Percentiles rank a stretch among this genome's conserved stretches.
phyloP scores from a whole-genome alignment of 1,284 basidiomycete genomes.

The Pisolithus thermaeus region DNA sequence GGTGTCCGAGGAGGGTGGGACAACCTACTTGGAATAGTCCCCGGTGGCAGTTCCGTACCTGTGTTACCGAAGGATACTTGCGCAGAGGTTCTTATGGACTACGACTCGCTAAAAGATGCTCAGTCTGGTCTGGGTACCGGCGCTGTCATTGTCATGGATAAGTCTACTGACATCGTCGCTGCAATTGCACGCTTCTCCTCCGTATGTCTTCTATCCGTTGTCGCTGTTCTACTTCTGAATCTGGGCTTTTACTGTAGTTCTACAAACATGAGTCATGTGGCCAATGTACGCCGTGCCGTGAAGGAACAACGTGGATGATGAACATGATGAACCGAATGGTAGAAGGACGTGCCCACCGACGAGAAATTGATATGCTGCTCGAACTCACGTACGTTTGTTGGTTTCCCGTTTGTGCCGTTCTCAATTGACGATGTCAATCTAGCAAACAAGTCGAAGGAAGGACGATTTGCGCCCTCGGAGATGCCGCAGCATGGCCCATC shows the following conservation, averaged over 20 bases:
- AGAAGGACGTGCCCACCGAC: conserved; percentile 82
- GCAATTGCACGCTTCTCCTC: conserved; percentile 93
- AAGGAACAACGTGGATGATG: conserved; percentile 97
- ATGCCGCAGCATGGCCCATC: conserved; percentile 98
- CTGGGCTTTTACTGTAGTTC: conserved; percentile 43
- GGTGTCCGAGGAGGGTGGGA: conserved; percentile 95
- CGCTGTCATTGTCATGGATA: conserved; percentile 99
- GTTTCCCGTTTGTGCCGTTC: not conserved
- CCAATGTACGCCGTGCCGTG: conserved; percentile 95
- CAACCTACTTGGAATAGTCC: conserved; percentile 91
- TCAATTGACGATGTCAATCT: conserved; percentile 17
- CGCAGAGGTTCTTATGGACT: conserved; percentile 93
- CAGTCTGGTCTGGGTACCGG: conserved; percentile 95
- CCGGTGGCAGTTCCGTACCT: conserved; percentile 95
- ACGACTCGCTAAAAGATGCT: conserved; percentile 94
- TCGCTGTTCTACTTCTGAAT: not conserved
- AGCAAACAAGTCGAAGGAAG: conserved; percentile 96
- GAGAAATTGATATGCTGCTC: conserved; percentile 97
- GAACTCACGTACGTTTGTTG: conserved; percentile 70
- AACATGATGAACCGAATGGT: conserved; percentile 97
- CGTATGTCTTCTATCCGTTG: conserved; percentile 32
- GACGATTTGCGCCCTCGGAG: conserved; percentile 94
- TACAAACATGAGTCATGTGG: conserved; percentile 99
- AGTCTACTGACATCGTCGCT: conserved; percentile 89
- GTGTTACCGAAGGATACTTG: conserved; percentile 81